A percentile compares a stretch with the other conserved stretches of the same genome.
These are phyloP conservation scores for Xerophyta viscosa DNA, from an alignment of 106 monocot genomes.

Conservation along the genomic window DNA sequence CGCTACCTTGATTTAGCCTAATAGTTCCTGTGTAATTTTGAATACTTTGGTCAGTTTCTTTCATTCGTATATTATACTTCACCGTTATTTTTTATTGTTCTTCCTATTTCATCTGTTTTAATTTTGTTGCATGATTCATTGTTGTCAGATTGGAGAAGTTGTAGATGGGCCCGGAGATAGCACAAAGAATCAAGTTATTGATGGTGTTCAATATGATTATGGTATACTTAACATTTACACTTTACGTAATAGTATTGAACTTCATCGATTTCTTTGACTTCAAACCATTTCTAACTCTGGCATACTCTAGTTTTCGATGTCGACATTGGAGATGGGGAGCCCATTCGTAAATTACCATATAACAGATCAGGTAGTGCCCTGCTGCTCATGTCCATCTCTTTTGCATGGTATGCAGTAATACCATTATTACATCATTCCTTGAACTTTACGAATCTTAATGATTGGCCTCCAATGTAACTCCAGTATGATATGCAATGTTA, in stretches of 20 bases:
- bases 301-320: conserved; percentile 80
- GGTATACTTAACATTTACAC: conserved; percentile 53
- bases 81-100: too few species aligned
- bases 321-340: conserved; percentile 97
- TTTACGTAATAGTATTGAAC: neutral
- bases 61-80: too few species aligned
- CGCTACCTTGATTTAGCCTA: too few species aligned
- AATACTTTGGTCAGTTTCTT: too few species aligned
- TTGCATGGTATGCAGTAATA: too few species aligned
- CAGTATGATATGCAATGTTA: too few species aligned
- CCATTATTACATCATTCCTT: too few species aligned
- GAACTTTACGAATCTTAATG: too few species aligned
- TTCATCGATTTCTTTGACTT: neutral
- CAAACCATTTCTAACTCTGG: neutral
- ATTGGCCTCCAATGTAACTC: too few species aligned
- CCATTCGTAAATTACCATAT: conserved; percentile 88
- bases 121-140: neutral
- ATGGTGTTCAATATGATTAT: conserved; percentile 82
- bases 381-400: too few species aligned
- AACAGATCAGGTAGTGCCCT: conserved; percentile 56
- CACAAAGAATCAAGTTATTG: conserved; percentile 26
- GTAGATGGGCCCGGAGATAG: conserved; percentile 83
- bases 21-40: too few species aligned
- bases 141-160: conserved; percentile 89
- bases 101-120: neutral